Evolutionary conservation across 1,139 yeast species (phyloP).

Genomic region (Saccharomyces hybrid): DNA sequence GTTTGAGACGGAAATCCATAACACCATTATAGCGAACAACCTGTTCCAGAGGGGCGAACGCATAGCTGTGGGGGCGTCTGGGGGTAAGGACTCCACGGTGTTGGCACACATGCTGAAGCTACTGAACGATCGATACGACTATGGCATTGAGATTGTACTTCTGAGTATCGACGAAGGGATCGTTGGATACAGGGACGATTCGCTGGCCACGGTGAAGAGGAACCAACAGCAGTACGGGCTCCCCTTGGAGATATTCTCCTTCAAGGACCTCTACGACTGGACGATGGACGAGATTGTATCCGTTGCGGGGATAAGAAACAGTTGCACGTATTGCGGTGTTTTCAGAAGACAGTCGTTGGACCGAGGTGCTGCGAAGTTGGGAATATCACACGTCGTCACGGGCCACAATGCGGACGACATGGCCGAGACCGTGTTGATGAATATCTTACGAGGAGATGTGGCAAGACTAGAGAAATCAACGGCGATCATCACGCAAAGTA

Average conservation of each 20-base stretch:
- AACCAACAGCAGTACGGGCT: slow-evolving; percentile 82
- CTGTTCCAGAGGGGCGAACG: slow-evolving; percentile 74
- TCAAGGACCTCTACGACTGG: slow-evolving; percentile 87
- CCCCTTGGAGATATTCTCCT: slow-evolving; percentile 86
- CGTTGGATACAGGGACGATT: slow-evolving; percentile 93
- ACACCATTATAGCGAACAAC: slow-evolving; percentile 65
- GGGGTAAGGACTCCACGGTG: slow-evolving; percentile 97
- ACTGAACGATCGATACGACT: slow-evolving; percentile 77
- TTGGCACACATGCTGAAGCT: slow-evolving; percentile 82
- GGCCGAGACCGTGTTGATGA: slow-evolving; percentile 98
- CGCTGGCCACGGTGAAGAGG: slow-evolving; percentile 91
- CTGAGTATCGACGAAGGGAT: slow-evolving; percentile 95
- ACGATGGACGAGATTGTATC: slow-evolving; percentile 97
- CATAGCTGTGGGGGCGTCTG: slow-evolving; percentile 97
- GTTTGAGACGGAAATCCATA: slow-evolving; percentile 92
- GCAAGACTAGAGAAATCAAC: slow-evolving; percentile 91
- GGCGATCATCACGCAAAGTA: slow-evolving; percentile 69
- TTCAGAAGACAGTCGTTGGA: slow-evolving; percentile 93
- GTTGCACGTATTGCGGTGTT: slow-evolving; percentile 98
- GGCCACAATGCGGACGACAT: slow-evolving; percentile 99
- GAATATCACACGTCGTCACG: slow-evolving; percentile 85
- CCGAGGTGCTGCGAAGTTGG: slow-evolving; percentile 87
- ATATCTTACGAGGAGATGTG: slow-evolving; percentile 88
- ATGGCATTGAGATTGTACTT: slow-evolving; percentile 75
- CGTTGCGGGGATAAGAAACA: slow-evolving; percentile 87